Percentiles rank a stretch among this genome's conserved stretches.
phyloP scores from a whole-genome alignment of 2,329 filamentous ascomycete species.

The Talaromyces funiculosus region DNA sequence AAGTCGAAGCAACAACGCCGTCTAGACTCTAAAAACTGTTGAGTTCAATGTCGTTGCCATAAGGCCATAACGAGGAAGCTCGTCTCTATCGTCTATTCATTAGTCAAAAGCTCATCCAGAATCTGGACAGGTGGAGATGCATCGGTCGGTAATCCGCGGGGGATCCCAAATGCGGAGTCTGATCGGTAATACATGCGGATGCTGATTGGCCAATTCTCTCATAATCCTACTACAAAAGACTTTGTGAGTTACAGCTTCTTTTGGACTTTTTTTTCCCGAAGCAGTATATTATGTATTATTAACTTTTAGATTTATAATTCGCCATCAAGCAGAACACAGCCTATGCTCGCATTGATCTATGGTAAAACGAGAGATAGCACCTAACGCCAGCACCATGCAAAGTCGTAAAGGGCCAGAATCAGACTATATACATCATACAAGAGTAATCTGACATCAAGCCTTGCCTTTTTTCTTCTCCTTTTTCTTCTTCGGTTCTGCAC shows the following conservation, averaged over 20 bases:
- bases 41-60: neutral
- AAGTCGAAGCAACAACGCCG: neutral
- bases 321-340: neutral
- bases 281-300: neutral
- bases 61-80: neutral
- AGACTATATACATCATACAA: constrained; percentile 16
- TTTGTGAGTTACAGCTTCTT: neutral
- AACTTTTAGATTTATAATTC: neutral
- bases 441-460: constrained; percentile 21
- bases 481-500: constrained; percentile 33
- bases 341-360: neutral
- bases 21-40: neutral
- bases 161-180: constrained; percentile 3
- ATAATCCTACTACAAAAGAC: no score
- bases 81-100: neutral
- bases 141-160: neutral
- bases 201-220: neutral
- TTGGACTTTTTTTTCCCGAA: neutral
- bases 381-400: constrained; percentile 35
- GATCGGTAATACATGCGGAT: neutral
- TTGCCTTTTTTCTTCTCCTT: constrained; percentile 48
- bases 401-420: constrained; percentile 23
- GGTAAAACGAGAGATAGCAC: constrained; percentile 14
- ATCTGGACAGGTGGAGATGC: neutral
- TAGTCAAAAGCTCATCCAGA: neutral